Conservation (phyloP, 495 filamentous ascomycete species). For the Glarea lozoyensis region DNA sequence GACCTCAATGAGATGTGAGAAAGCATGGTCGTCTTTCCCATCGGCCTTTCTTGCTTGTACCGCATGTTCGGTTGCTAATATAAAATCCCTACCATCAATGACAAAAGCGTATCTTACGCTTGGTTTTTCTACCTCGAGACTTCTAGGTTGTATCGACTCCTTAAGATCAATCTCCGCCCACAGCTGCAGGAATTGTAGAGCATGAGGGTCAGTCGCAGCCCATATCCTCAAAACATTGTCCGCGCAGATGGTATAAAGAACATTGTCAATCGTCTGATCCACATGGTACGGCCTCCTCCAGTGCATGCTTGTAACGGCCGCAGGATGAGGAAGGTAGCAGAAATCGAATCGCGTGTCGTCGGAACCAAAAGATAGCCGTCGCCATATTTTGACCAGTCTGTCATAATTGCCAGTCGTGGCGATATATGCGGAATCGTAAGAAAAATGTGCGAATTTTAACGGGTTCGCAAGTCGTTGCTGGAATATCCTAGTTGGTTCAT, state of each 20-base stretch:
- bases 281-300: constrained; percentile 72
- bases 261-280: constrained; percentile 75
- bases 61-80: constrained; percentile 63
- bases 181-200: constrained; percentile 59
- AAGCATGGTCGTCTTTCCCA: constrained; percentile 52
- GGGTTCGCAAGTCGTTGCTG: constrained; percentile 60
- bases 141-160: constrained; percentile 58
- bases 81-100: constrained; percentile 76
- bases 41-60: constrained; percentile 45
- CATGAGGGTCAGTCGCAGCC: constrained; percentile 67
- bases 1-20: constrained; percentile 81
- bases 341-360: constrained; percentile 85
- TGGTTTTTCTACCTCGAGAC: constrained; percentile 25
- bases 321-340: constrained; percentile 78
- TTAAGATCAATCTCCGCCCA: constrained; percentile 79
- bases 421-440: constrained; percentile 75
- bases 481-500: constrained; percentile 56
- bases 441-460: constrained; percentile 69
- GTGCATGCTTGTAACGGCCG: constrained; percentile 68
- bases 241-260: constrained; percentile 87
- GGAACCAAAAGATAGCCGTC: constrained; percentile 73
- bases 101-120: constrained; percentile 67
- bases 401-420: constrained; percentile 77
- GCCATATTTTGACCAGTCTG: constrained; percentile 86
- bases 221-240: constrained; percentile 80